Evolutionary conservation across 805 yeast genomes (phyloP), one percentile per base, ranked within the genome.

Genomic region (Sugiyamaella marilandica): DNA sequence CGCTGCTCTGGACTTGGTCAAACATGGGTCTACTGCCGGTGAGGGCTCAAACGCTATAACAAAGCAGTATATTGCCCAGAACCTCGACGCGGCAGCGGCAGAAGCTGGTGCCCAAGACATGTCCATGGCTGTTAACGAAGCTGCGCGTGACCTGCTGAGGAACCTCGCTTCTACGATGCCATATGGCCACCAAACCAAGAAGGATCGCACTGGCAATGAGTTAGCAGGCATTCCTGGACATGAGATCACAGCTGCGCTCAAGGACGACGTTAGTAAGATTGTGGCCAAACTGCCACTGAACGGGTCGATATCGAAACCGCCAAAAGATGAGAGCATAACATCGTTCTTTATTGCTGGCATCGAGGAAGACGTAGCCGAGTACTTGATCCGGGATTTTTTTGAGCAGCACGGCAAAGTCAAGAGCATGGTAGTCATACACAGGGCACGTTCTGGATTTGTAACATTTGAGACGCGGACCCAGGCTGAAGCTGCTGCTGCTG

Each of bases 331-430:
- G 2, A 60, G 66, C 0, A 62, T 79, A n/a, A 76, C 74, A 49
- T 77, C 90, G 0, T 77, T 89, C 50, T 89, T 90, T 64, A 63
- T 90, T 16, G 87, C 83, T 68, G 96, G 96, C 1, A 72, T 88
- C 16, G 83, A 78, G 54, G 79, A 80, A 2, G 81, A 81, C 13
- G 63, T 84, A 5, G 84, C 95, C 0, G 88, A 84, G 59, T 83
- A 82, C 66, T 69, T 70, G 49, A 70, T 89, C 13, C 64, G 79
- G 14, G 80, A 80, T 7, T 73, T 66, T 55, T 81, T 84, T 51
- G 71, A 71, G 35, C 63, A 69, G 24, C 65, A 65, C 52, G 85
- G 85, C 1, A 63, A 70, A 34, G 59, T 85, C 10, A 75, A 77
- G 50, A 67, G 79, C 16, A 62, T 82, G 31, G 72, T 74, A 10